A percentile compares a stretch with the other conserved stretches of the same genome.
Evolutionary conservation across 2,329 filamentous ascomycete species (phyloP).

Genomic region (Alternaria atra): DNA sequence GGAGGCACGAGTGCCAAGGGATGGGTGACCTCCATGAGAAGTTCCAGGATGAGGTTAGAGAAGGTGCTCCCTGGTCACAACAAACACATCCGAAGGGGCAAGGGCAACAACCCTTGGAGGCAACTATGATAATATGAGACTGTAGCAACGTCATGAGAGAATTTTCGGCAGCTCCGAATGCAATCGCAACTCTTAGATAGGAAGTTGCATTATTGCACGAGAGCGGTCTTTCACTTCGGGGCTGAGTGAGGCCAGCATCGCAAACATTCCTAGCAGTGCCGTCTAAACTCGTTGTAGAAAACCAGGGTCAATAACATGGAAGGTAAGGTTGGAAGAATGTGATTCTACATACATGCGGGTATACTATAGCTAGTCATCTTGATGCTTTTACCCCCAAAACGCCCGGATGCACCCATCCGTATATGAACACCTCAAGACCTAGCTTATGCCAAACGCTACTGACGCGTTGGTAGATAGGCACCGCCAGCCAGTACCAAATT

Average conservation of each 20-base stretch:
- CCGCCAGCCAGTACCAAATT: conserved; percentile 90
- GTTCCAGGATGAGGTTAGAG: conserved; percentile 9
- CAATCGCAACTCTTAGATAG: neutral
- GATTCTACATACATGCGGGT: conserved; percentile 7
- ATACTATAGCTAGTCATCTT: conserved; percentile 7
- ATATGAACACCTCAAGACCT: neutral
- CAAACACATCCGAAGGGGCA: conserved; percentile 21
- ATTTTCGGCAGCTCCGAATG: neutral
- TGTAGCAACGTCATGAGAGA: conserved; percentile 11
- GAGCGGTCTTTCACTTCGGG: conserved; percentile 23
- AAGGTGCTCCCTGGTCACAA: conserved; percentile 25
- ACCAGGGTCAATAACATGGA: neutral
- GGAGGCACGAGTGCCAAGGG: conserved; percentile 30
- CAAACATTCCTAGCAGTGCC: neutral
- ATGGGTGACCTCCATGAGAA: conserved; percentile 15
- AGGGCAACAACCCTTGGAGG: conserved; percentile 1
- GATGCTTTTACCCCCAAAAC: conserved; percentile 1
- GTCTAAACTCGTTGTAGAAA: neutral
- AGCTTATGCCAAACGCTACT: conserved; percentile 3
- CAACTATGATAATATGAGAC: neutral
- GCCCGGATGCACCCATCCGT: neutral
- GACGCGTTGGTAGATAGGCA: conserved; percentile 63
- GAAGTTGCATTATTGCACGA: conserved; percentile 17
- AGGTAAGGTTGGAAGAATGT: neutral
- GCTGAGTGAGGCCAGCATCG: neutral